These are phyloP conservation scores for Acanthamoeba quina DNA, from an alignment of 208 protist genomes.

Conservation along the genomic window DNA sequence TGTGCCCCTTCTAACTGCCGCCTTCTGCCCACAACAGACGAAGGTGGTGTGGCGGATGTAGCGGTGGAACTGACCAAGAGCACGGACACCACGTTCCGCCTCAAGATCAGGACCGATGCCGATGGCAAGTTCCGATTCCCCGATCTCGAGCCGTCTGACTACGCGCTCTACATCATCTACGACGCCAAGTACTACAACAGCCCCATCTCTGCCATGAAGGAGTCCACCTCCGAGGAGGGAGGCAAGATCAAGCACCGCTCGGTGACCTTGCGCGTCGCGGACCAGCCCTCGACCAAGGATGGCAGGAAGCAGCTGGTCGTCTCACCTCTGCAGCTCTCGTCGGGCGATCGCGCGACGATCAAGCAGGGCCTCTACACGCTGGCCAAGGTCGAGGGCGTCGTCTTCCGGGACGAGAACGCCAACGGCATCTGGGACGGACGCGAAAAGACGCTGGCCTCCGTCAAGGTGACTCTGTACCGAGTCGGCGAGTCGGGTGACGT, in stretches of 20 bases:
- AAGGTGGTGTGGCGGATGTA: background rate
- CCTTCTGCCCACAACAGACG: background rate
- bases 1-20: background rate
- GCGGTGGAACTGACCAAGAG: slow-evolving; percentile 32
- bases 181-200: slow-evolving; percentile 42
- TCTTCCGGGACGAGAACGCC: slow-evolving; percentile 55
- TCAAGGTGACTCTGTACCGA: slow-evolving; percentile 56
- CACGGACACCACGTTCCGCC: slow-evolving; percentile 54
- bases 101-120: slow-evolving; percentile 37
- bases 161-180: slow-evolving; percentile 12
- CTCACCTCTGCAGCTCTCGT: slow-evolving; percentile 18
- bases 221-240: background rate
- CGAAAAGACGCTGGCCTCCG: background rate
- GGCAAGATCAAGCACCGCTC: background rate
- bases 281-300: background rate
- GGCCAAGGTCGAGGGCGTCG: slow-evolving; percentile 56
- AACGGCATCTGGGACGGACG: slow-evolving; percentile 38
- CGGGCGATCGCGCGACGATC: slow-evolving; percentile 10
- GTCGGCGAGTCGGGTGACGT: background rate
- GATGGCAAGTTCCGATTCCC: slow-evolving; percentile 57
- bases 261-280: background rate
- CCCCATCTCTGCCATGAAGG: background rate
- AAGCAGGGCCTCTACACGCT: slow-evolving; percentile 53
- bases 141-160: slow-evolving; percentile 41
- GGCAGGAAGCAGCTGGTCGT: slow-evolving; percentile 43